Evolutionary conservation across 306 rosid species (phyloP), one percentile per base, ranked within the genome.

Genomic region (Malus sieversii): DNA sequence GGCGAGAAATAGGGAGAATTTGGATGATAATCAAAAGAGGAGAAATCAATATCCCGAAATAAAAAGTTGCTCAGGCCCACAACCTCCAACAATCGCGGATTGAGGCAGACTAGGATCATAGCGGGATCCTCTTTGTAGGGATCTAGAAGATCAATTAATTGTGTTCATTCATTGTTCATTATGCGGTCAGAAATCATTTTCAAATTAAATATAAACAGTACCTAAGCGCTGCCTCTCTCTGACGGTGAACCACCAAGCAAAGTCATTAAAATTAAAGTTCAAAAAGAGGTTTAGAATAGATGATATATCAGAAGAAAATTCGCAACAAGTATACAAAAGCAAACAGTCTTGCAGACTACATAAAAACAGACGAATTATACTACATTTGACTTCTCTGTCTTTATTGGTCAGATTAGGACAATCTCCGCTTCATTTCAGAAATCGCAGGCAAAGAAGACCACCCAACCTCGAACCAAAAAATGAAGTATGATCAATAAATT

Each of bases 401-500:
- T 35, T 46, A 44, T 19, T 61, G 70, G 60, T 61, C 29, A 61
- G 27, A 60, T 73, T 74, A 44, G 58, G 60, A 61, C 46, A 7
- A 42, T 18, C 44, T 19, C 44, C 46, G 3, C 46, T 59, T 5
- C n/a, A 10, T 61, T 65, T 65, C 2, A 4, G 29, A 22, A 61
- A 60, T 44, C 42, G 13, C 73, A 60, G 40, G 68, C 68, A 59
- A 73, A 16, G 38, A 73, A 59, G 77, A 73, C 40, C 68, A 32
- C 77, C 76, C 46, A 61, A 58, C 55, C 67, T 58, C 29, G 18
- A 20, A 58, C 53, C 77, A 23, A 48, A 15, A 23, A 48, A 48
- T 32, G 63, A 52, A 55, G 22, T 62, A 6, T 58, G 57, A 82
- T 69, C 75, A 40, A 32, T 48, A 72, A 44, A 58, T 64, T 75